Base-by-base conservation (phyloP, 768 basidiomycete species). In the Solioccasus polychromus region DNA sequence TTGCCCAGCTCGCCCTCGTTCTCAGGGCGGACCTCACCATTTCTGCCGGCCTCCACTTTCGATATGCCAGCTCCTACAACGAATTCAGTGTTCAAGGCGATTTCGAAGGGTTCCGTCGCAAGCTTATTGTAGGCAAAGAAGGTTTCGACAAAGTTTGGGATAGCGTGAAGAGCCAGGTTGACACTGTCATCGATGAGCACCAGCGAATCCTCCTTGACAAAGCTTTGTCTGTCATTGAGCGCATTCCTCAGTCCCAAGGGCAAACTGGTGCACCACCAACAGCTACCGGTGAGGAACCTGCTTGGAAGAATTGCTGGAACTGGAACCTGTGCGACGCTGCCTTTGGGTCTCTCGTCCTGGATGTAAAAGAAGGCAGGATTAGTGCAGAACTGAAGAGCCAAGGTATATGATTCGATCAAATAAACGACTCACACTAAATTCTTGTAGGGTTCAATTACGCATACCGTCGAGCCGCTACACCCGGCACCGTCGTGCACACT, bases 271-370 rank as follows among this genome's bases (percentile, higher is more conserved):
- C 61, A 5, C 74, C 71, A 0, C 72, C 76, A 8, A 72, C 77
- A 1, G 71, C 76, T 8, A 73, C 77, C 3, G 77, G 78, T 3
- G 95, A 99, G 64, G 93, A 97, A 57, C 83, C 86, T 3, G 84
- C 90, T 0, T 99, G 96, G 96, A 99, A 97, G 69, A 97, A 96
- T 64, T 92, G 91, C 63, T 97, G 95, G 95, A 92, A 96, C 63
- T 96, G 95, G 95, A 95, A 97, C 59, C 70, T 98, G 34, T 93
- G 93, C 52, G 96, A 99, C 56, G 95, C 95, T 6, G 89, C 92
- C 2, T 96, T 86, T 50, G 95, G 96, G 2, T 83, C 82, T 10
- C 76, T 99, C 26, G 72, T 96, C 2, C 71, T 99, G 35, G 92
- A 96, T 54, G 71, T 98, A 57, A 87, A 87, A 56, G 94, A 98